Evolutionary conservation across 192 early-diverging fungal genomes (phyloP).

Genomic region (Phycomyces nitens): DNA sequence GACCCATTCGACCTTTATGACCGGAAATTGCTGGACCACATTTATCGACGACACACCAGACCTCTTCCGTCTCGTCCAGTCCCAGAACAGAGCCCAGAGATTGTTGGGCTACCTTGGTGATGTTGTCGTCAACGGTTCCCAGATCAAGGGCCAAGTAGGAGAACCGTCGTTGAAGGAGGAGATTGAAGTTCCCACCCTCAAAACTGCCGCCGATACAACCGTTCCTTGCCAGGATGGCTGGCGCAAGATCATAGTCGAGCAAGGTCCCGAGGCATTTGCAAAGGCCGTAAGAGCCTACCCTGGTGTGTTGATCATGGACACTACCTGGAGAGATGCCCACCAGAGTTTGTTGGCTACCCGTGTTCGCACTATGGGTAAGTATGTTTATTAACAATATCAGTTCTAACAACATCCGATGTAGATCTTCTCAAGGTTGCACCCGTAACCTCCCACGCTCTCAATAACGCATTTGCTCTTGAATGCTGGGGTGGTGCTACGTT

Average conservation of each 20-base stretch:
- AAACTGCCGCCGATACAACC: constrained; percentile 36
- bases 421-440: constrained; percentile 78
- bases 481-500: constrained; percentile 99
- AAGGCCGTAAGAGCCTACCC: constrained; percentile 84
- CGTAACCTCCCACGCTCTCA: constrained; percentile 82
- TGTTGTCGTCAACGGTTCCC: constrained; percentile 87
- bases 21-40: constrained; percentile 91
- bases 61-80: constrained; percentile 74
- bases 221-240: constrained; percentile 55
- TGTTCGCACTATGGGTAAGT: constrained; percentile 92
- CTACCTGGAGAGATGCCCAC: constrained; percentile 96
- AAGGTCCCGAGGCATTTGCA: constrained; percentile 90
- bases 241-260: constrained; percentile 80
- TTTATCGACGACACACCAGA: constrained; percentile 97
- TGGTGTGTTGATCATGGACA: constrained; percentile 92
- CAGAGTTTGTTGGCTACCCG: constrained; percentile 94
- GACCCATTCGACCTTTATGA: constrained; percentile 74
- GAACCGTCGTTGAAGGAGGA: constrained; percentile 66
- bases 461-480: constrained; percentile 91
- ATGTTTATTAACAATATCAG: background rate
- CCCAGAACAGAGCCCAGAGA: constrained; percentile 84
- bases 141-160: constrained; percentile 85
- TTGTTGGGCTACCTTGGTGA: constrained; percentile 89
- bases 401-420: background rate
- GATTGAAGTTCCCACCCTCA: constrained; percentile 62